A percentile compares a stretch with the other conserved stretches of the same genome.
phyloP scores from a whole-genome alignment of 1,284 basidiomycete genomes.

The Testicularia cyperi region DNA sequence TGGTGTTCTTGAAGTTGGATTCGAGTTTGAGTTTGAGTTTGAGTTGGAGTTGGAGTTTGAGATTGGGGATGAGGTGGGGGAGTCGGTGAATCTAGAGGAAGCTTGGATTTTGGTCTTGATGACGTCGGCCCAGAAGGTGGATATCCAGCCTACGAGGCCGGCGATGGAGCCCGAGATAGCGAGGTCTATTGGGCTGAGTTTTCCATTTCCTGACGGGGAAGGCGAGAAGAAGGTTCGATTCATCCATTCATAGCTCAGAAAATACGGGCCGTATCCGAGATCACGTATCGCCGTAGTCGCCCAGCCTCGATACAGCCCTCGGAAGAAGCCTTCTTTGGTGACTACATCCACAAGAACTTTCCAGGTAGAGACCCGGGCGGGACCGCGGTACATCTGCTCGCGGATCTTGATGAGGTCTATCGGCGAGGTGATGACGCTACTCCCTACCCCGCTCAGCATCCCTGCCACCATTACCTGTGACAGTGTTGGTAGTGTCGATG shows the following conservation, averaged over 20 bases:
- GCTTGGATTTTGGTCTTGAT: slow-evolving; percentile 56
- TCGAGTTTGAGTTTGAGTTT: too few relatives aligned
- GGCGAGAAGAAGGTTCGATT: too few relatives aligned
- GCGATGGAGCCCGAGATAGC: slow-evolving; percentile 48
- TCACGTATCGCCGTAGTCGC: slow-evolving; percentile 45
- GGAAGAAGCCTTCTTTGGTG: slow-evolving; percentile 11
- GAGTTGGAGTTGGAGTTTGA: too few relatives aligned
- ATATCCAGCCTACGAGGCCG: slow-evolving; percentile 50
- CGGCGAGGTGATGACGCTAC: slow-evolving; percentile 47
- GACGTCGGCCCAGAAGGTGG: slow-evolving; percentile 53
- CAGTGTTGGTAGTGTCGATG: slow-evolving; percentile 3
- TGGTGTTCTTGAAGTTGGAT: neutral
- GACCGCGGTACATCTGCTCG: slow-evolving; percentile 37
- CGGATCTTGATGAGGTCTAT: slow-evolving; percentile 56
- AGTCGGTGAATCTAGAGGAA: too few relatives aligned
- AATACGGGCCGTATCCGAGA: slow-evolving; percentile 51
- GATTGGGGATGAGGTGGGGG: too few relatives aligned
- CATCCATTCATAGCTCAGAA: slow-evolving; percentile 45
- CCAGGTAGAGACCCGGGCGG: slow-evolving; percentile 5
- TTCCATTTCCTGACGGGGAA: too few relatives aligned
- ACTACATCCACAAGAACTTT: slow-evolving; percentile 24
- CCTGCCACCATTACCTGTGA: slow-evolving; percentile 45
- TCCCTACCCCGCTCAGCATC: slow-evolving; percentile 36
- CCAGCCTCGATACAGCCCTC: slow-evolving; percentile 44
- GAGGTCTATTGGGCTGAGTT: slow-evolving; percentile 33